phyloP scores from a whole-genome alignment of 768 basidiomycete genomes.

The Termitomyces sp. region DNA sequence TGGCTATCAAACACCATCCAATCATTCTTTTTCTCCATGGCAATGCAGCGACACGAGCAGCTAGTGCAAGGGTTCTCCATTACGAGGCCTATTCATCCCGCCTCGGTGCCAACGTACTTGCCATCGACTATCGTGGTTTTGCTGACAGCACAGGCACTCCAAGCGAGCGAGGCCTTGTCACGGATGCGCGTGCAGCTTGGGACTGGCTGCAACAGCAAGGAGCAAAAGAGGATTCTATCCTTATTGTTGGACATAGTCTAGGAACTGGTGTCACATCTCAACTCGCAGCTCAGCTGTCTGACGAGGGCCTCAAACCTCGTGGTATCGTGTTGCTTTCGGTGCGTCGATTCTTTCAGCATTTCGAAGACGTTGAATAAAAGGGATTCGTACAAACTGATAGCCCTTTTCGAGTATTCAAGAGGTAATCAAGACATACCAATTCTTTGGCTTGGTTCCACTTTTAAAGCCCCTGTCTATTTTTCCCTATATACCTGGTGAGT shows the following conservation, averaged over 20 bases:
- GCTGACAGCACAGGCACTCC: constrained; percentile 82
- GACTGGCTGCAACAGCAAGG: constrained; percentile 67
- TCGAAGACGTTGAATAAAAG: constrained; percentile 20
- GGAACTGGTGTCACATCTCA: constrained; percentile 75
- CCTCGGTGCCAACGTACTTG: constrained; percentile 70
- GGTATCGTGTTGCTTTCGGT: constrained; percentile 48
- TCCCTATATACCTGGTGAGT: constrained; percentile 59
- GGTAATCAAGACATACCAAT: constrained; percentile 63
- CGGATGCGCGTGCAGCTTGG: constrained; percentile 76
- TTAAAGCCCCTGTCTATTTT: constrained; percentile 66
- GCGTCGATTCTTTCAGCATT: constrained; percentile 15
- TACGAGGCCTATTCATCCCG: constrained; percentile 65
- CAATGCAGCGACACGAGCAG: constrained; percentile 78
- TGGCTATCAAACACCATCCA: constrained; percentile 54
- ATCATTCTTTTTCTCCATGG: constrained; percentile 94
- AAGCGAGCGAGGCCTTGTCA: constrained; percentile 64
- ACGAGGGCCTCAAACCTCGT: constrained; percentile 34
- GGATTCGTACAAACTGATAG: constrained; percentile 29
- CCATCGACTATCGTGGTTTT: constrained; percentile 90
- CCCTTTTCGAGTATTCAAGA: constrained; percentile 60
- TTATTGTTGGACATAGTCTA: constrained; percentile 83
- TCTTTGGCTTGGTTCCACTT: constrained; percentile 66
- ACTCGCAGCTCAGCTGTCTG: constrained; percentile 43
- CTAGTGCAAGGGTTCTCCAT: constrained; percentile 57
- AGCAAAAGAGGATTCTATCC: constrained; percentile 51